Conservation (phyloP, 345 rosid species). For the Eucalyptus shirleyi region DNA sequence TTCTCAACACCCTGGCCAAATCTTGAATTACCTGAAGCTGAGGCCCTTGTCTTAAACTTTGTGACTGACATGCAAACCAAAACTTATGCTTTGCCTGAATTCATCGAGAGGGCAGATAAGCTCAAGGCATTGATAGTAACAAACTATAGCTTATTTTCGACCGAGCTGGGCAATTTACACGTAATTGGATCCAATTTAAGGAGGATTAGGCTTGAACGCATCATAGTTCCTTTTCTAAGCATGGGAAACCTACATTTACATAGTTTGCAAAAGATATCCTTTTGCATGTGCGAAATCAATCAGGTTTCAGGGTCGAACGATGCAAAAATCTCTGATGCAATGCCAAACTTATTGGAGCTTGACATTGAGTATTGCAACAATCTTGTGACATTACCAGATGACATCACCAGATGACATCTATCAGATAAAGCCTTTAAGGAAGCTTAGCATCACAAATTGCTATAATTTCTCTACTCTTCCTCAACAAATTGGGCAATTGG, state of each 20-base stretch:
- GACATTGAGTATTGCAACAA: conserved; percentile 37
- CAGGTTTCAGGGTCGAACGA: conserved; percentile 2
- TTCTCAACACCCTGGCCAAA: conserved; percentile 31
- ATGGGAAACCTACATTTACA: background rate
- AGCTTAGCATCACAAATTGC: conserved; percentile 48
- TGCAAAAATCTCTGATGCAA: background rate
- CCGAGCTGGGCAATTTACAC: conserved; percentile 18
- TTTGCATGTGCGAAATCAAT: conserved; percentile 29
- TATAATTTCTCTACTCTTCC: conserved; percentile 29
- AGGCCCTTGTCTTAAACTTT: conserved; percentile 33
- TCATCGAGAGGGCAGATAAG: conserved; percentile 22
- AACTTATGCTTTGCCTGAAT: conserved; percentile 30
- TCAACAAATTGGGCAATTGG: conserved; percentile 18
- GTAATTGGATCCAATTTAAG: conserved; percentile 26
- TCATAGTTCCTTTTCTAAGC: conserved; percentile 2
- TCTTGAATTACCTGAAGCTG: conserved; percentile 22
- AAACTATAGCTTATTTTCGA: conserved; percentile 9
- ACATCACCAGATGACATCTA: conserved; percentile 14
- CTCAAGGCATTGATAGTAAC: conserved; percentile 32
- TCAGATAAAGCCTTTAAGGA: conserved; percentile 14
- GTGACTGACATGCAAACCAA: background rate
- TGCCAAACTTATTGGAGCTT: conserved; percentile 35
- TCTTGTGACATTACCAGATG: conserved; percentile 18
- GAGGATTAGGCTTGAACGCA: conserved; percentile 45
- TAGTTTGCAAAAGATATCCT: conserved; percentile 26